Base-by-base conservation (phyloP, 2,329 filamentous ascomycete genomes). In the Pseudogymnoascus sp. region DNA sequence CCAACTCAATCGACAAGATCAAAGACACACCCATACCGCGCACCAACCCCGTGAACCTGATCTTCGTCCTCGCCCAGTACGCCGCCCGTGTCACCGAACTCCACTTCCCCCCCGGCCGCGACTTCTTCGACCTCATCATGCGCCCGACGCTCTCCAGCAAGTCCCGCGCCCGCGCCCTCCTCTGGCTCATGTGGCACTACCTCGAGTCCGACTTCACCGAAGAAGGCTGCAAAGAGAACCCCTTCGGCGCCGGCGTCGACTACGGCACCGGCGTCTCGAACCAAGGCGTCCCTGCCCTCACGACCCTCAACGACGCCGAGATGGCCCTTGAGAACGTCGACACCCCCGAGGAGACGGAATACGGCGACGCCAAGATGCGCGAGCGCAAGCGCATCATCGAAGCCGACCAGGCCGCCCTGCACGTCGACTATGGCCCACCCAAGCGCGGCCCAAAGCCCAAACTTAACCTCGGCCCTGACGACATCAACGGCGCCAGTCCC, bases 171-270 rank as follows among this genome's bases (percentile, higher is more conserved):
- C 86, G 80, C 49, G 93, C 93, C 0, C 99, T 99, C 69, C 78
- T 99, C 19, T 99, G 94, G 94, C 80, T 99, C 66, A 95, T 99
- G 86, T 99, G 94, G 94, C 97, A 94, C 80, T 97, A 99, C 72
- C 82, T 99, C 16, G 94, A 99, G 74, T 96, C 92, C 28, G 91
- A 97, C 73, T 97, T 97, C 68, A 90, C 90, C 0, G 86, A 89
- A 68, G 90, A 96, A 70, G 91, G 90, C 62, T 93, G 91, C 49
- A 82, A 91, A 58, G 88, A 90, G 68, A 99, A 99, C 70, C 94
- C 94, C 0, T 99, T 97, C 69, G 94, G 94, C 0, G 73, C 79
- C 9, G 86, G 85, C 11, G 83, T 88, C 2, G 85, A 87, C 70
- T 88, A 88, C 65, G 82, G 80, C 7, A 76, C 84, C 0, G 82